These are phyloP conservation scores for Aspergillus fijiensis DNA, from an alignment of 2,329 filamentous ascomycete genomes.

Conservation along the genomic window DNA sequence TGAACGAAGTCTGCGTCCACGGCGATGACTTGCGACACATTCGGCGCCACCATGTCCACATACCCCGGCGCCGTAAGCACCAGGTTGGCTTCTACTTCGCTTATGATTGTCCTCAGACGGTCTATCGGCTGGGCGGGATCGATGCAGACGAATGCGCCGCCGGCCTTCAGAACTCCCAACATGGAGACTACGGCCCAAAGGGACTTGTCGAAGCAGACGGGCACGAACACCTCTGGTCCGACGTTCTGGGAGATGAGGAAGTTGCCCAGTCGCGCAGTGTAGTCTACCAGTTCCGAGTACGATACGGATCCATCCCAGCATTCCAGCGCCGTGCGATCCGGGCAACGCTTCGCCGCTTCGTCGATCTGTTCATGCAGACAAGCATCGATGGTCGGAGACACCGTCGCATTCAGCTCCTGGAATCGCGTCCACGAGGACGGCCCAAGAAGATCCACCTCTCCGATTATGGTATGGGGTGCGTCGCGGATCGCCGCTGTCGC, in stretches of 20 bases:
- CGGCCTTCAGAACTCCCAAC: neutral
- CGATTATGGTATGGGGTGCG: conserved; percentile 5
- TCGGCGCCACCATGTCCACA: neutral
- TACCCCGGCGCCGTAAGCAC: conserved; percentile 8
- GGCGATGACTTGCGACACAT: neutral
- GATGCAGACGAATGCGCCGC: neutral
- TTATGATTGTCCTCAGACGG: conserved; percentile 2
- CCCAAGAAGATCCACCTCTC: conserved; percentile 11
- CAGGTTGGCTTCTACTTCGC: conserved; percentile 12
- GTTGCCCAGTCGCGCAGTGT: conserved; percentile 28
- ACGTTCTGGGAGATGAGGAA: conserved; percentile 29
- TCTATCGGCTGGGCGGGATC: neutral
- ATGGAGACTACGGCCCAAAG: neutral
- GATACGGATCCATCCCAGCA: neutral
- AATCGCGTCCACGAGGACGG: conserved; percentile 7
- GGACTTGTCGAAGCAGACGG: neutral
- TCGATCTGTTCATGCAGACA: conserved; percentile 2
- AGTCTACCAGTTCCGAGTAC: conserved; percentile 7
- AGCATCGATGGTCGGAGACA: neutral
- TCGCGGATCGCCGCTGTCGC: conserved; percentile 1
- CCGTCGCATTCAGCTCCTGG: conserved; percentile 12
- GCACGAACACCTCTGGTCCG: conserved; percentile 16
- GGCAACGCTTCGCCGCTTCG: neutral
- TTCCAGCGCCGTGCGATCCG: neutral
- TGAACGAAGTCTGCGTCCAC: conserved; percentile 8